Evolutionary conservation across 768 basidiomycete genomes (phyloP).

Genomic region (Leucosporidium scottii): DNA sequence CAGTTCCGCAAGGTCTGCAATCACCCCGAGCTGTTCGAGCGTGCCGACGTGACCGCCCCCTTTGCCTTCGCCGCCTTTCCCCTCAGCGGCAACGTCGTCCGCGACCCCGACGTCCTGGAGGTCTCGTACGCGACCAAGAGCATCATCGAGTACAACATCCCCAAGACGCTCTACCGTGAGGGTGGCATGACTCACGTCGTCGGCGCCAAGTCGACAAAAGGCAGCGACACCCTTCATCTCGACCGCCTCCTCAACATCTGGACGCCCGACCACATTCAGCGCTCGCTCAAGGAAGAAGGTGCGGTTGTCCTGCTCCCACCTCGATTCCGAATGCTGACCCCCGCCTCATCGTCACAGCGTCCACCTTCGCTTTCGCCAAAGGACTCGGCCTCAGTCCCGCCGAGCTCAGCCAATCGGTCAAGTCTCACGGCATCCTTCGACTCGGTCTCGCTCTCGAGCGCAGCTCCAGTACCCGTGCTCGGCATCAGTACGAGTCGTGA

Average conservation of each 20-base stretch:
- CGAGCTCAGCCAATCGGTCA: constrained; percentile 44
- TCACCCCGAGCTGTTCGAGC: constrained; percentile 94
- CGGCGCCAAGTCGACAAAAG: constrained; percentile 50
- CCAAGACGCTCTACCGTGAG: constrained; percentile 52
- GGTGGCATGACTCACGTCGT: constrained; percentile 67
- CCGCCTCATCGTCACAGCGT: constrained; percentile 39
- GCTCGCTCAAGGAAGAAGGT: constrained; percentile 63
- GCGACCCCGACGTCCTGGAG: constrained; percentile 78
- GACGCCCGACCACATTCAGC: constrained; percentile 71
- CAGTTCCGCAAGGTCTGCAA: constrained; percentile 99
- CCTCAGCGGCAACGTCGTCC: constrained; percentile 67
- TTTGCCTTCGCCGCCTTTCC: constrained; percentile 82
- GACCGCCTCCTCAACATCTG: constrained; percentile 79
- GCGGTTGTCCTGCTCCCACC: constrained; percentile 29
- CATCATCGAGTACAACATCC: constrained; percentile 71
- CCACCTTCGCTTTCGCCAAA: constrained; percentile 72
- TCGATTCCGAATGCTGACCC: constrained; percentile 5
- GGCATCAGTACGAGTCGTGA: constrained; percentile 7
- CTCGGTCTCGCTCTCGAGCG: constrained; percentile 21
- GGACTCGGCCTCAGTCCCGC: constrained; percentile 58
- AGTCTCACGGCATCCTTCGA: constrained; percentile 19
- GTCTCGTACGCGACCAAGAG: constrained; percentile 80
- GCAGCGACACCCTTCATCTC: constrained; percentile 53
- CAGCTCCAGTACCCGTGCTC: not conserved
- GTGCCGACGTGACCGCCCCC: constrained; percentile 89